Conservation (phyloP, 345 rosid genomes). For the Nephelium lappaceum region DNA sequence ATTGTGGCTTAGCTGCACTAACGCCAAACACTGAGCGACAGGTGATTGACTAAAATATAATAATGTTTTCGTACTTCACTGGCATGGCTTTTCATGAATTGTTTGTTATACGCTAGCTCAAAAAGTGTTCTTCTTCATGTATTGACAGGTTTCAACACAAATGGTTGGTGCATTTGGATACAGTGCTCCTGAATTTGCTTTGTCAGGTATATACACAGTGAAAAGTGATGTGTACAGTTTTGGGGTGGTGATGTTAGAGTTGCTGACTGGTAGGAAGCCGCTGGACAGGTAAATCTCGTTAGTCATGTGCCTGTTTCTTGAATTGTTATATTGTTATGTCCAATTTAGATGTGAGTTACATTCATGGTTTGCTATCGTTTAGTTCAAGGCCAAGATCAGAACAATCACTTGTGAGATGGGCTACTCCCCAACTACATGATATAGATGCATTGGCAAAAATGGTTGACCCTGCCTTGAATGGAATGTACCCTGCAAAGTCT, state of each 20-base stretch:
- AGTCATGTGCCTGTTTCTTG: conserved; percentile 3
- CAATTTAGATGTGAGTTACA: not conserved
- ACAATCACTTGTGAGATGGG: conserved; percentile 99
- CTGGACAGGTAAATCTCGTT: conserved; percentile 73
- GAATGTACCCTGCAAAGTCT: conserved; percentile 99
- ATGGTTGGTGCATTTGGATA: conserved; percentile 98
- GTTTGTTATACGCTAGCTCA: not conserved
- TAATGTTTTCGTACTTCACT: not conserved
- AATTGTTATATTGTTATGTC: not conserved
- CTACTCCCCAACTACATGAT: conserved; percentile 96
- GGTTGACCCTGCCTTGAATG: conserved; percentile 94
- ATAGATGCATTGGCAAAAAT: conserved; percentile 95
- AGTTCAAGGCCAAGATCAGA: conserved; percentile 92
- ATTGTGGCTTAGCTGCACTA: conserved; percentile 94
- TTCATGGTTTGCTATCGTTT: not conserved
- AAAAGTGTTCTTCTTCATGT: conserved; percentile 1
- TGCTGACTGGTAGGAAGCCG: conserved; percentile 95
- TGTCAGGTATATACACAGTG: conserved; percentile 93
- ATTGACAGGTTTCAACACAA: conserved; percentile 80
- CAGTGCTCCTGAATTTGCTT: conserved; percentile 97
- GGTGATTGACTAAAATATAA: conserved; percentile 39
- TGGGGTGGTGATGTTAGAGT: conserved; percentile 98
- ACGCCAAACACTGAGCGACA: conserved; percentile 92
- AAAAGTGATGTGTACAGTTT: conserved; percentile 99
- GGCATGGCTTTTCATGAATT: not conserved